These are phyloP conservation scores for Eutrema japonicum DNA, from an alignment of 345 rosid genomes.

Conservation along the genomic window DNA sequence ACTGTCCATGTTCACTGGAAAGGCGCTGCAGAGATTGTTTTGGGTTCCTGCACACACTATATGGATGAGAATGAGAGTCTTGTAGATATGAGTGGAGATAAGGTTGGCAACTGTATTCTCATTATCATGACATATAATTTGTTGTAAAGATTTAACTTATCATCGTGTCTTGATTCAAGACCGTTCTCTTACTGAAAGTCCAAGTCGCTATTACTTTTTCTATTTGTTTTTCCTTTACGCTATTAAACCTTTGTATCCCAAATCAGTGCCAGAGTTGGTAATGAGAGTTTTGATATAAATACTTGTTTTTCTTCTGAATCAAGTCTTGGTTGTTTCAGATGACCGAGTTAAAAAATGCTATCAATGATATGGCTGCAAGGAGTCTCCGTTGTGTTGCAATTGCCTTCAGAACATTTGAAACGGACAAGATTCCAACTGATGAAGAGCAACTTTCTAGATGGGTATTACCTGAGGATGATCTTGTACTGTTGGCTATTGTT, in stretches of 20 bases:
- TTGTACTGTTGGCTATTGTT: slow-evolving; percentile 82
- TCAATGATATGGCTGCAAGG: slow-evolving; percentile 78
- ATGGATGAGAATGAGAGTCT: slow-evolving; percentile 56
- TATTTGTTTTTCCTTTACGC: not conserved
- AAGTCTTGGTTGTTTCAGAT: slow-evolving; percentile 50
- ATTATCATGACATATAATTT: slow-evolving; percentile 12
- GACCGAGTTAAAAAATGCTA: slow-evolving; percentile 57
- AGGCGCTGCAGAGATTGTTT: slow-evolving; percentile 97
- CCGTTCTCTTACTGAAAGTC: slow-evolving; percentile 21
- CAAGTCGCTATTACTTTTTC: not conserved
- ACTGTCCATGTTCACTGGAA: slow-evolving; percentile 90
- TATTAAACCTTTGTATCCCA: slow-evolving; percentile 12
- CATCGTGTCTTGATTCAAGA: slow-evolving; percentile 2
- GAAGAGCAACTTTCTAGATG: slow-evolving; percentile 69
- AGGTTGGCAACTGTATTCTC: slow-evolving; percentile 51
- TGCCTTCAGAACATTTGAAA: slow-evolving; percentile 72
- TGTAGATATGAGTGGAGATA: slow-evolving; percentile 64
- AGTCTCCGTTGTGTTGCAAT: slow-evolving; percentile 95
- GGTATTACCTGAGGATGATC: slow-evolving; percentile 87
- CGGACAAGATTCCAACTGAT: slow-evolving; percentile 67
- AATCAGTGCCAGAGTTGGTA: slow-evolving; percentile 23
- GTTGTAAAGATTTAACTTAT: not conserved
- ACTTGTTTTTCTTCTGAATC: slow-evolving; percentile 18
- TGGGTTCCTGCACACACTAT: slow-evolving; percentile 73
- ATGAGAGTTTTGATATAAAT: slow-evolving; percentile 6